A percentile compares a stretch with the other conserved stretches of the same genome.
These are phyloP conservation scores for Aspergillus quadricinctus DNA, from an alignment of 2,329 filamentous ascomycete genomes.

Conservation along the genomic window DNA sequence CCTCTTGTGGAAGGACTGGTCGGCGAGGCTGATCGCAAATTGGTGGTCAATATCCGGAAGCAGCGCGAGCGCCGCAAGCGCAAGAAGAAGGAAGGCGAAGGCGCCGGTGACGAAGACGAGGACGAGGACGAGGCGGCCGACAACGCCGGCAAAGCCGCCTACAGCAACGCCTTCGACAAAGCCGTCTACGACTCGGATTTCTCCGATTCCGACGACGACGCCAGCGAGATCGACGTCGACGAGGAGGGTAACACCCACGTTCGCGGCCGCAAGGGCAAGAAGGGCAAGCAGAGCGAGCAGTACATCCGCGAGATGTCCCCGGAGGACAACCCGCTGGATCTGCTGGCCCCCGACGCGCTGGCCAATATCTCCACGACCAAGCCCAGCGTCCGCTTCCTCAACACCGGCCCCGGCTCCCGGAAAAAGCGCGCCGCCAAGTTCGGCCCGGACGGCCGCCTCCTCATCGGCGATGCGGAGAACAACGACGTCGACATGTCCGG, in stretches of 20 bases:
- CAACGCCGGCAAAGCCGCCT: slow-evolving; percentile 37
- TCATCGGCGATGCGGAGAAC: slow-evolving; percentile 36
- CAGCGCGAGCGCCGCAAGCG: slow-evolving; percentile 85
- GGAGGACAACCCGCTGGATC: slow-evolving; percentile 89
- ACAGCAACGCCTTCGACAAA: slow-evolving; percentile 91
- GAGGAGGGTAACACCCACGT: slow-evolving; percentile 30
- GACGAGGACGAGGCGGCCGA: slow-evolving; percentile 40
- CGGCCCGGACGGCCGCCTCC: slow-evolving; percentile 42
- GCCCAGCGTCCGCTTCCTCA: slow-evolving; percentile 51
- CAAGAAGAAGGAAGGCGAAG: slow-evolving; percentile 68
- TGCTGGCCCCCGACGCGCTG: slow-evolving; percentile 82
- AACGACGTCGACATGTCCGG: slow-evolving; percentile 45
- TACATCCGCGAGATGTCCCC: slow-evolving; percentile 81
- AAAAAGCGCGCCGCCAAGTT: slow-evolving; percentile 40
- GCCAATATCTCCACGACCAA: slow-evolving; percentile 92
- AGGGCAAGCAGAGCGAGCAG: slow-evolving; percentile 50
- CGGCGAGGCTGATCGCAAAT: slow-evolving; percentile 80
- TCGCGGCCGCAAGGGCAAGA: slow-evolving; percentile 43
- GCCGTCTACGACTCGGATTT: slow-evolving; percentile 81
- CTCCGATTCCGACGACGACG: slow-evolving; percentile 59
- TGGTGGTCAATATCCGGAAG: slow-evolving; percentile 93
- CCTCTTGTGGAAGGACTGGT: slow-evolving; percentile 74
- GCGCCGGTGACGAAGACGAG: slow-evolving; percentile 54
- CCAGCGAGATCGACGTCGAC: slow-evolving; percentile 41
- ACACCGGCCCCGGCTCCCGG: slow-evolving; percentile 33